Evolutionary conservation across 2,329 filamentous ascomycete genomes (phyloP).

Genomic region (Aspergillus sp.): DNA sequence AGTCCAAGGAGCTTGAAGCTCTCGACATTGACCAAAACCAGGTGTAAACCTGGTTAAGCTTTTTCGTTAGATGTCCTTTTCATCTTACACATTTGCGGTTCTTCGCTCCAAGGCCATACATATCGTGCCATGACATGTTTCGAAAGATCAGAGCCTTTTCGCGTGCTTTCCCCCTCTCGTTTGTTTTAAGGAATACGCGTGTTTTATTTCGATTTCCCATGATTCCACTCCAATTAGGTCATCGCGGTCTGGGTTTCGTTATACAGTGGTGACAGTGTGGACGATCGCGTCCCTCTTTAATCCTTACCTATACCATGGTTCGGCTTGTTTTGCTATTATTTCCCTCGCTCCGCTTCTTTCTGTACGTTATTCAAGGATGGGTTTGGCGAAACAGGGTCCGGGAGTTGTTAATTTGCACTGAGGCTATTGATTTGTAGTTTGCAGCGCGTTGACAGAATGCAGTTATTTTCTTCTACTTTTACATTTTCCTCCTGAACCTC

Average conservation of each 20-base stretch:
- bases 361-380: slow-evolving; percentile 30
- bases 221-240: slow-evolving; percentile 7
- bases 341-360: slow-evolving; percentile 12
- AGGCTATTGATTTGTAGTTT: slow-evolving; percentile 21
- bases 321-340: slow-evolving; percentile 17
- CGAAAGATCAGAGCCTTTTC: slow-evolving; percentile 21
- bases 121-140: slow-evolving; percentile 29
- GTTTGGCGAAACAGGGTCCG: slow-evolving; percentile 32
- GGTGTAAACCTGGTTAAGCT: slow-evolving; percentile 9
- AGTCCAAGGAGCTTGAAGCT: slow-evolving; percentile 41
- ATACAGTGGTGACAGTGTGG: slow-evolving; percentile 1
- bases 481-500: neutral
- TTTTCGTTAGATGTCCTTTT: neutral
- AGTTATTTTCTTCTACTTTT: slow-evolving; percentile 5
- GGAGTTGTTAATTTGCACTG: slow-evolving; percentile 26
- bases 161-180: slow-evolving; percentile 12
- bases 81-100: neutral
- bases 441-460: slow-evolving; percentile 24
- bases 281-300: neutral
- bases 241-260: slow-evolving; percentile 8
- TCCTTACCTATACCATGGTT: slow-evolving; percentile 10
- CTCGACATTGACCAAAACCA: slow-evolving; percentile 36
- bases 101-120: slow-evolving; percentile 8
- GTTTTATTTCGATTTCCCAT: slow-evolving; percentile 1
- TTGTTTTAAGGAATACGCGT: slow-evolving; percentile 7